Evolutionary conservation across 2,329 filamentous ascomycete species (phyloP).

Genomic region (Aspergillus udagawae): DNA sequence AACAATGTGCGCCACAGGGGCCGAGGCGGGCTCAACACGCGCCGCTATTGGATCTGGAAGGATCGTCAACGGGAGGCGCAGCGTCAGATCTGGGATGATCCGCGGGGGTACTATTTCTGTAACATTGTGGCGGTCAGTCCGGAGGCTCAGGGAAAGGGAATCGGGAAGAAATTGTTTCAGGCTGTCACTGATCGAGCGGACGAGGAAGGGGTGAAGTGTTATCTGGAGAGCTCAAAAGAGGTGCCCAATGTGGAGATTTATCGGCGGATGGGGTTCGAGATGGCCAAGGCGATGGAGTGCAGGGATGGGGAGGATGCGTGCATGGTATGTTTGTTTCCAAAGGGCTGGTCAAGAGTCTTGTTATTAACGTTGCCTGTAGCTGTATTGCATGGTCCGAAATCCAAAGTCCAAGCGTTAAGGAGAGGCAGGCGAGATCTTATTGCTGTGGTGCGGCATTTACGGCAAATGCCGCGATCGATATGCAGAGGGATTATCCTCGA

Average conservation of each 20-base stretch:
- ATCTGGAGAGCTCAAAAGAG: slow-evolving; percentile 66
- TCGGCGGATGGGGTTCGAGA: slow-evolving; percentile 63
- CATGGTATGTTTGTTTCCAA: slow-evolving; percentile 36
- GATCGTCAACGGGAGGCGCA: slow-evolving; percentile 62
- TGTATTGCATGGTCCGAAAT: slow-evolving; percentile 26
- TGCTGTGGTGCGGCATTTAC: background rate
- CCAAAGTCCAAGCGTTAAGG: slow-evolving; percentile 9
- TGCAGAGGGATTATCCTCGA: background rate
- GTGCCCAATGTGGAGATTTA: slow-evolving; percentile 70
- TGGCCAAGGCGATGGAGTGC: slow-evolving; percentile 64
- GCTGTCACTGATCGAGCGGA: slow-evolving; percentile 63
- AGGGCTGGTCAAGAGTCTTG: background rate
- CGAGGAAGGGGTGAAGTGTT: slow-evolving; percentile 60
- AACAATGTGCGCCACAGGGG: slow-evolving; percentile 64
- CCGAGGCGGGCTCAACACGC: slow-evolving; percentile 61
- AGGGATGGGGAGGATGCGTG: slow-evolving; percentile 58
- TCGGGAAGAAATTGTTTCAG: slow-evolving; percentile 63
- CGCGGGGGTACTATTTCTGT: slow-evolving; percentile 70
- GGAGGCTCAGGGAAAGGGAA: slow-evolving; percentile 60
- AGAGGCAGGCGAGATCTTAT: background rate
- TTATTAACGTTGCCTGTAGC: slow-evolving; percentile 8
- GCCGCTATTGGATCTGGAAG: slow-evolving; percentile 74
- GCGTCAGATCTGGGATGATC: slow-evolving; percentile 61
- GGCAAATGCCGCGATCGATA: background rate
- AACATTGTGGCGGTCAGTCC: slow-evolving; percentile 73